Conservation (phyloP, 2,329 filamentous ascomycete genomes). For the Fusarium penzigii region DNA sequence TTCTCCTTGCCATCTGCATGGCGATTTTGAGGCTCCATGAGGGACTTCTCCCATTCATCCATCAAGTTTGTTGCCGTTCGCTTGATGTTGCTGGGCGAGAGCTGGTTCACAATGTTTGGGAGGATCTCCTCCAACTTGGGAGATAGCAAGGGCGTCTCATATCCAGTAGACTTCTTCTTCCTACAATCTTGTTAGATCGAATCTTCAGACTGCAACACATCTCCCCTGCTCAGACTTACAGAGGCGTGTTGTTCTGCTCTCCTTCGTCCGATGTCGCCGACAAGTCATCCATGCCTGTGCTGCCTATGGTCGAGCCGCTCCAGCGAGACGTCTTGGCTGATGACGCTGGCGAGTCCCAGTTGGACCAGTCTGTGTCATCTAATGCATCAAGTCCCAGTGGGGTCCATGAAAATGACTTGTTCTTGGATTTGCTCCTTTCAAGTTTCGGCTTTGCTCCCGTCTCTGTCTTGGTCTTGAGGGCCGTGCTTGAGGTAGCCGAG, state of each 20-base stretch:
- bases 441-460: constrained; percentile 14
- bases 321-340: constrained; percentile 56
- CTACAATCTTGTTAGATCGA: constrained; percentile 16
- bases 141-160: constrained; percentile 36
- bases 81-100: constrained; percentile 76
- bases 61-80: constrained; percentile 83
- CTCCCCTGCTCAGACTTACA: constrained; percentile 44
- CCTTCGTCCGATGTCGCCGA: constrained; percentile 48
- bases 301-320: constrained; percentile 61
- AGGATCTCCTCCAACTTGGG: constrained; percentile 57
- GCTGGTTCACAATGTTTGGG: constrained; percentile 70
- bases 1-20: constrained; percentile 36
- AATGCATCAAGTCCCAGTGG: constrained; percentile 57
- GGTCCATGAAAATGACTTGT: constrained; percentile 62
- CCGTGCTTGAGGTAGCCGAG: constrained; percentile 33
- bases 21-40: constrained; percentile 33
- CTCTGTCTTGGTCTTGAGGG: constrained; percentile 32
- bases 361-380: constrained; percentile 65
- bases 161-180: constrained; percentile 34
- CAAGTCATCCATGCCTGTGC: constrained; percentile 43
- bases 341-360: constrained; percentile 61
- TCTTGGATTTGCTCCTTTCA: constrained; percentile 43
- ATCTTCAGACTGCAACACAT: neutral
- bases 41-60: constrained; percentile 81
- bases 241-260: constrained; percentile 47